These are phyloP conservation scores for Colletotrichum gloeosporioides DNA, from an alignment of 2,329 filamentous ascomycete species.

Conservation along the genomic window DNA sequence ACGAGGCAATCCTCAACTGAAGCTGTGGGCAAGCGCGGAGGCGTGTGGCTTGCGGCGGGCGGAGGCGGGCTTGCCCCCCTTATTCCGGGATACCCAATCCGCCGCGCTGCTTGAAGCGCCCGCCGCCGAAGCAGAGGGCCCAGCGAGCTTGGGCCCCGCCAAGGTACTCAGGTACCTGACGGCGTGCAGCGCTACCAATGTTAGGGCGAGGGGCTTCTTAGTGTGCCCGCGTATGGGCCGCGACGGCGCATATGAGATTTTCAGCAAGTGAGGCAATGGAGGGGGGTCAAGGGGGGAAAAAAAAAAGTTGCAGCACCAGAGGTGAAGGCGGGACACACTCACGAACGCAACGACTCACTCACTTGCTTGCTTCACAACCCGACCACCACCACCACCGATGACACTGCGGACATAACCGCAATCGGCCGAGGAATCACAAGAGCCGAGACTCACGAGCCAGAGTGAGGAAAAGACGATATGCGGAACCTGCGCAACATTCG, in stretches of 20 bases:
- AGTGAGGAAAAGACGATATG: constrained; percentile 56
- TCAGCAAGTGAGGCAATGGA: not conserved
- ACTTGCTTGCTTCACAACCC: not conserved
- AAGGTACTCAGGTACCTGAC: constrained; percentile 7
- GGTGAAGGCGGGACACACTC: not conserved
- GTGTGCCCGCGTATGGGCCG: not conserved
- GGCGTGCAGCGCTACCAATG: not conserved
- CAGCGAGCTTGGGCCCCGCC: constrained; percentile 7
- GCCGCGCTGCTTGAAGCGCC: not conserved
- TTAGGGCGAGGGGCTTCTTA: not conserved
- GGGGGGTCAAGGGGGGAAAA: not conserved
- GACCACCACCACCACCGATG: not conserved
- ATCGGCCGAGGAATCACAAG: not conserved
- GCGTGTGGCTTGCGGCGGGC: not conserved
- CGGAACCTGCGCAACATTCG: constrained; percentile 85
- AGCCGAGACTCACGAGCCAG: not conserved
- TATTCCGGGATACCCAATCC: not conserved
- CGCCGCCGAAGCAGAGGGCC: not conserved
- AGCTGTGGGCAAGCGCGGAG: not conserved
- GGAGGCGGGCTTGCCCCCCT: constrained; percentile 3
- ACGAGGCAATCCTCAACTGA: not conserved
- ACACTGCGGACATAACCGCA: not conserved
- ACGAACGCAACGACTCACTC: constrained; percentile 5
- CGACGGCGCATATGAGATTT: constrained; percentile 1
- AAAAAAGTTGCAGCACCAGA: not conserved